A percentile compares a stretch with the other conserved stretches of the same genome.
Evolutionary conservation across 2,329 filamentous ascomycete genomes (phyloP).

Genomic region (Calonectria hongkongensis): DNA sequence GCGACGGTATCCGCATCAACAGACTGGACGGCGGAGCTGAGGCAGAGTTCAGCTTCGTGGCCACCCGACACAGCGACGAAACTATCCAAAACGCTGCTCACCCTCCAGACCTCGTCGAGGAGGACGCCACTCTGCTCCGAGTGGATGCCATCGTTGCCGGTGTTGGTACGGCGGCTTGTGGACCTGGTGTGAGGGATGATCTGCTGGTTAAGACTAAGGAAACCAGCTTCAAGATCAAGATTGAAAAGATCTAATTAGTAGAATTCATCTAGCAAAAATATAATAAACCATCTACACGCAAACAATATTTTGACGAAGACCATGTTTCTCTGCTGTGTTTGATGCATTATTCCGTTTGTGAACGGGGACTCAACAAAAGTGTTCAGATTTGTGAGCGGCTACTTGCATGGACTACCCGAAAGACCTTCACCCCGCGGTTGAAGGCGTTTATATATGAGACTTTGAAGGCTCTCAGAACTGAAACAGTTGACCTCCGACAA

Average conservation of each 20-base stretch:
- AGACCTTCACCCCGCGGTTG: no score
- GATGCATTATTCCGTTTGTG: no score
- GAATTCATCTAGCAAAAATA: constrained; percentile 1
- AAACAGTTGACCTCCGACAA: no score
- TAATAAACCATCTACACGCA: background rate
- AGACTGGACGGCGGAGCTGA: constrained; percentile 44
- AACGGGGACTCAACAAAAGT: no score
- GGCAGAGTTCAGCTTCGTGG: constrained; percentile 70
- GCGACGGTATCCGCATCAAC: constrained; percentile 47
- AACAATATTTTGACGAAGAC: no score
- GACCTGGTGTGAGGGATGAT: constrained; percentile 68
- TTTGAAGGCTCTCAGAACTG: no score
- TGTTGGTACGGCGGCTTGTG: constrained; percentile 70
- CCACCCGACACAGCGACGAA: constrained; percentile 70
- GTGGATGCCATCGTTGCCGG: constrained; percentile 69
- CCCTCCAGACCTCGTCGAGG: constrained; percentile 76
- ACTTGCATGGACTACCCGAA: no score
- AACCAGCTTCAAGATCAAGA: constrained; percentile 63
- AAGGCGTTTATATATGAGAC: no score
- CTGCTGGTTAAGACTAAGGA: constrained; percentile 64
- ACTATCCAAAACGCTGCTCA: constrained; percentile 76
- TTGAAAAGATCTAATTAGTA: constrained; percentile 56
- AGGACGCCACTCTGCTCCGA: constrained; percentile 66
- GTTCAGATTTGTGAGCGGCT: no score
- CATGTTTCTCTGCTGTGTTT: no score